phyloP scores from a whole-genome alignment of 176 grass and related monocot genomes.

The Rhynchospora breviuscula region DNA sequence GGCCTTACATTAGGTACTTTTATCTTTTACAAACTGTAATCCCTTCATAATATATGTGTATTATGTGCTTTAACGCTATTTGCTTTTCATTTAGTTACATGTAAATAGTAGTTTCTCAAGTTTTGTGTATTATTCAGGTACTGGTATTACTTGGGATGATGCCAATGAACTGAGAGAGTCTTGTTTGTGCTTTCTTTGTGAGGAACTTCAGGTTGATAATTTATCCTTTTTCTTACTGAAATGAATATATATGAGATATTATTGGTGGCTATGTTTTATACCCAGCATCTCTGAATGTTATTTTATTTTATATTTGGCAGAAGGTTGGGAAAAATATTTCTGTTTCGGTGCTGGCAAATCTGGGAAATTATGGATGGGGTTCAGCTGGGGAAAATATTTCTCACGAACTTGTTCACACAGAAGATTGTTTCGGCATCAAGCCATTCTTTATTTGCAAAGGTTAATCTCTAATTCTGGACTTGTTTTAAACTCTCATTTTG shows the following conservation, averaged over 20 bases:
- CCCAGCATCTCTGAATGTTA: neutral
- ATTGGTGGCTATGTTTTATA: neutral
- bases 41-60: neutral
- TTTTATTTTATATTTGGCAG: constrained; percentile 25
- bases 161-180: constrained; percentile 51
- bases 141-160: constrained; percentile 53
- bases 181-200: constrained; percentile 54
- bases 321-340: constrained; percentile 40
- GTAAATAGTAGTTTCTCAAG: neutral
- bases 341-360: constrained; percentile 31
- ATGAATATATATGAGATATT: neutral
- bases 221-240: neutral
- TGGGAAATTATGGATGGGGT: constrained; percentile 84
- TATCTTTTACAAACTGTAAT: neutral
- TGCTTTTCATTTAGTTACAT: neutral
- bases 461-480: neutral
- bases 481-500: neutral
- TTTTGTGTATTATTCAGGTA: constrained; percentile 30
- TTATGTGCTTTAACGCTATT: neutral
- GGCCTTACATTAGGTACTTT: constrained; percentile 66
- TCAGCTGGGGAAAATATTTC: constrained; percentile 29
- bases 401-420: constrained; percentile 27
- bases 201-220: constrained; percentile 43
- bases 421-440: constrained; percentile 57
- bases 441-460: constrained; percentile 81